Conservation (phyloP, 75 land plant species). For the Pinus tabuliformis region DNA sequence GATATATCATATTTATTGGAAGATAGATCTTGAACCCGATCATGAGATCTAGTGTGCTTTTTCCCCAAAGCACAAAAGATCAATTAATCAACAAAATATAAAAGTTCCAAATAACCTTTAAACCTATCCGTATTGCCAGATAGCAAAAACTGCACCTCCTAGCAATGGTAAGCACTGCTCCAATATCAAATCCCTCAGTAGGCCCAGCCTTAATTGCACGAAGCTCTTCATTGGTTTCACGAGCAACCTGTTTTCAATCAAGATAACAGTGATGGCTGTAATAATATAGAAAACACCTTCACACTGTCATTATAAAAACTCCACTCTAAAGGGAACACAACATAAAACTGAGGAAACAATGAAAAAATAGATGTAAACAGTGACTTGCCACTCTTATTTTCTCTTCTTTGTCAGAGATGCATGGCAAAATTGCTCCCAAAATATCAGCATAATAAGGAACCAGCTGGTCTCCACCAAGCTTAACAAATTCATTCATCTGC, state of each 20-base stretch:
- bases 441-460: slow-evolving; percentile 96
- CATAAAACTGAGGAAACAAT: neutral
- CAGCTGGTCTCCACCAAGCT: slow-evolving; percentile 97
- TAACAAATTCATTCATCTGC: slow-evolving; percentile 98
- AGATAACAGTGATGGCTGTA: neutral
- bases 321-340: neutral
- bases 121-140: slow-evolving; percentile 14
- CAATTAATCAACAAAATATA: slow-evolving; percentile 8
- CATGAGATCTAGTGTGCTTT: slow-evolving; percentile 10
- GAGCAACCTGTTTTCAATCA: slow-evolving; percentile 62
- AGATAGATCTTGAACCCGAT: neutral
- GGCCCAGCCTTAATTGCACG: slow-evolving; percentile 67
- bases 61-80: slow-evolving; percentile 7
- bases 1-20: neutral
- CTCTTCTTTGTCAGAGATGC: slow-evolving; percentile 97
- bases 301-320: neutral
- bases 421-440: slow-evolving; percentile 89
- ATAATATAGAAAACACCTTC: neutral
- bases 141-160: slow-evolving; percentile 64
- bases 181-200: slow-evolving; percentile 84
- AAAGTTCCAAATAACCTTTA: slow-evolving; percentile 14
- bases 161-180: slow-evolving; percentile 81
- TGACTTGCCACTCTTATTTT: slow-evolving; percentile 90
- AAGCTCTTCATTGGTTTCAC: slow-evolving; percentile 98
- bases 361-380: neutral